Evolutionary conservation across 129 eudicot species (phyloP).

Genomic region (Cynara cardunculus): DNA sequence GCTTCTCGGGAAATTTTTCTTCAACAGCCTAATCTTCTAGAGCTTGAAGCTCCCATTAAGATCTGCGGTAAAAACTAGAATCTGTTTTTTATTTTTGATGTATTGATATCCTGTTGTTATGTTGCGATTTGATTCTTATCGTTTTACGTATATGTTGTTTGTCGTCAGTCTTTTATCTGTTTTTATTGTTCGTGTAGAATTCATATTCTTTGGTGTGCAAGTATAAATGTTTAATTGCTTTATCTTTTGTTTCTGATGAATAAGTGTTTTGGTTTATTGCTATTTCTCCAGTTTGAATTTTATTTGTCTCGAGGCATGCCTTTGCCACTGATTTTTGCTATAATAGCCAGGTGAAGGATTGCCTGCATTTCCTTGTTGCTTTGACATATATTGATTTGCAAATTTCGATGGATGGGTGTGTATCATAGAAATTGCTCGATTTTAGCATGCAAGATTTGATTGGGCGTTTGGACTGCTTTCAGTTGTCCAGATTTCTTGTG

Average conservation of each 20-base stretch:
- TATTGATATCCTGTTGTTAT: background rate
- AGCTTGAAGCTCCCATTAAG: slow-evolving; percentile 82
- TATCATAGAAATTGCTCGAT: slow-evolving; percentile 3
- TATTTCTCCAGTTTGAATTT: background rate
- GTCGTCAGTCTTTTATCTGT: background rate
- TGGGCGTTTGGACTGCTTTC: slow-evolving; percentile 4
- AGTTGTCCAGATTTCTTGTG: background rate
- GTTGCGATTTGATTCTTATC: background rate
- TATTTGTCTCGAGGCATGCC: background rate
- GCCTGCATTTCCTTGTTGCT: background rate
- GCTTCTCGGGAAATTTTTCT: slow-evolving; percentile 60
- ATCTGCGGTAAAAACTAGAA: slow-evolving; percentile 53
- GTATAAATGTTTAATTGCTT: background rate
- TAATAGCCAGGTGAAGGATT: background rate
- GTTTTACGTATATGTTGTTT: background rate
- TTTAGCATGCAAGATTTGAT: background rate
- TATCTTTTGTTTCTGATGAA: background rate
- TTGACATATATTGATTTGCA: background rate
- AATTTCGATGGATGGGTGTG: background rate
- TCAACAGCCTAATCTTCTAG: slow-evolving; percentile 70
- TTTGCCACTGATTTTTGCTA: background rate
- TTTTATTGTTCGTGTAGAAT: background rate
- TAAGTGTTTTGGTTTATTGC: background rate
- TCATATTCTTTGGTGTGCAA: background rate
- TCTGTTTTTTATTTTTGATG: background rate